Evolutionary conservation across 225 moss, liverwort and hornwort genomes (phyloP), one percentile per base, ranked within the genome.

Genomic region (Ulota crispa): DNA sequence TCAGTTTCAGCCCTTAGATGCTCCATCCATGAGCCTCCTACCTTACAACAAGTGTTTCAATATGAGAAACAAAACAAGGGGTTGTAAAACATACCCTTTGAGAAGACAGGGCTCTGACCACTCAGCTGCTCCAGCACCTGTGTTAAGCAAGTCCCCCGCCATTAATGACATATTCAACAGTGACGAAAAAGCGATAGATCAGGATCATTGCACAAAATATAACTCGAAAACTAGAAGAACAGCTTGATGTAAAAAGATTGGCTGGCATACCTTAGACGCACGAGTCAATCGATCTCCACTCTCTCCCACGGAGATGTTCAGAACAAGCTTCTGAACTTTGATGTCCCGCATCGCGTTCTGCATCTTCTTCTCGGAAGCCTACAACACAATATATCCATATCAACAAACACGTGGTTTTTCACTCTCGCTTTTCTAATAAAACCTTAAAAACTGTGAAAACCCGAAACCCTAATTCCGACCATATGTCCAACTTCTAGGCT

Each of bases 221-320:
- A 19, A 72, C 14, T 64, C 24, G 11, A 54, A n/a, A 2, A 39
- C 13, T 19, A 69, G 5, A 32, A 26, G 12, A 31, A 24, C 34
- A 66, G 30, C 5, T 45, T 26, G 18, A 61, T 8, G 56, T 16
- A 31, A 55, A 39, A 24, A 73, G 19, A 31, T 14, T n/a, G 47
- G 4, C 16, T 53, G 24, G 39, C 6, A 30, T 79, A 86, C 89
- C 86, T 86, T 89, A 10, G 89, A 86, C 2, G 89, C 89, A 67
- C 86, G 89, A 68, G 89, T 89, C 68, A 86, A 76, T 34, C 84
- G 81, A 62, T 89, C 89, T 82, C 89, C 89, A 69, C 89, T 89
- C 84, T 89, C 89, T 23, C 89, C 89, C 34, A 89, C 86, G 26
- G 84, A 89, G 77, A 89, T 89, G 57, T 89, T 89, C 21, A 89